Evolutionary conservation across 306 rosid genomes (phyloP).

Genomic region (Begonia peltatifolia): DNA sequence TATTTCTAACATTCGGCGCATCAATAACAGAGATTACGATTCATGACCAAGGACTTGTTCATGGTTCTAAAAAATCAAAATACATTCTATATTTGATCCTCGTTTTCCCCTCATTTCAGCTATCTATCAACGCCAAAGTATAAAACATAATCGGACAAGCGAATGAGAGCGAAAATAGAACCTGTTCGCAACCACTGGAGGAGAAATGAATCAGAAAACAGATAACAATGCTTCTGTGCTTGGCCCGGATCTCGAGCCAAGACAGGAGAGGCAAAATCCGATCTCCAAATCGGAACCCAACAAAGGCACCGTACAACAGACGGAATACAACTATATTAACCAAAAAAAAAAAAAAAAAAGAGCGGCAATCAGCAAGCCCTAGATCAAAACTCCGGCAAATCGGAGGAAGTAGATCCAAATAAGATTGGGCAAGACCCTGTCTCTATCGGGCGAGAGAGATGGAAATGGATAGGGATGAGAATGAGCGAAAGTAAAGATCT

Average conservation of each 20-base stretch:
- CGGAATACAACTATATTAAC: slow-evolving; percentile 5
- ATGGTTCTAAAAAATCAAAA: no score
- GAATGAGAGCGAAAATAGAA: background rate
- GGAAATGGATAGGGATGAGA: slow-evolving; percentile 22
- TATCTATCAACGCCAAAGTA: background rate
- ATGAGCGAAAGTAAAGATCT: slow-evolving; percentile 10
- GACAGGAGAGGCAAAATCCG: slow-evolving; percentile 36
- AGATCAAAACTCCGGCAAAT: background rate
- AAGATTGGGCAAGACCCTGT: no score
- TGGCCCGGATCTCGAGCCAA: slow-evolving; percentile 86
- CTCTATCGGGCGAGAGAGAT: slow-evolving; percentile 3
- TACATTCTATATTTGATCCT: no score
- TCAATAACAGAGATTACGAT: no score
- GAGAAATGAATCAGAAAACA: slow-evolving; percentile 19
- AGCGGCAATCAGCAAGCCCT: background rate
- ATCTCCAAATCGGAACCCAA: slow-evolving; percentile 15
- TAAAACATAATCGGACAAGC: background rate
- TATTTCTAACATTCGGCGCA: no score
- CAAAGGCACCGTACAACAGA: background rate
- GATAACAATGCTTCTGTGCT: slow-evolving; percentile 33
- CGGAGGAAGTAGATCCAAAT: background rate
- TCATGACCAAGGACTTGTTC: no score
- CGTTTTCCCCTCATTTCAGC: no score
- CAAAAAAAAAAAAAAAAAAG: no score
- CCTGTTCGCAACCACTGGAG: slow-evolving; percentile 16